Evolutionary conservation across 2,329 filamentous ascomycete species (phyloP), one percentile per base, ranked within the genome.

Genomic region (Pseudogymnoascus sp.): DNA sequence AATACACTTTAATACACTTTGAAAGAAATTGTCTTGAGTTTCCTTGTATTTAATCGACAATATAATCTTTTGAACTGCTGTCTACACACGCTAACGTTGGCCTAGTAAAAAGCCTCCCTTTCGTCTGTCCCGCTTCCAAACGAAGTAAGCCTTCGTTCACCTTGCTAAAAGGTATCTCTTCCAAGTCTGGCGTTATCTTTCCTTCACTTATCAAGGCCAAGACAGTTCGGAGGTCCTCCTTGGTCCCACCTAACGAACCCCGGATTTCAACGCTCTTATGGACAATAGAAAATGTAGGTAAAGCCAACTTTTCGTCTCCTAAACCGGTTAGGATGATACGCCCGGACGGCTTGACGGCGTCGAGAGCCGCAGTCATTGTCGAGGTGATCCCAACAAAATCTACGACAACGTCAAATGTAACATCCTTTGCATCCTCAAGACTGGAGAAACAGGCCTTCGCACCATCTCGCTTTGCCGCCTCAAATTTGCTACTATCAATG

Each of bases 61-160:
- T 31, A 31, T 31, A 10, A 31, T 31, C 29, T 11, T 10, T 31
- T 69, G 80, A 86, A 18, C 39, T 42, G 10, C 16, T 42, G n/a
- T 42, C 39, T 42, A 11, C 16, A 11, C 39, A 42, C n/a, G 39
- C 39, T 11, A 42, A 42, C 6, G 39, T 66, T 26, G 64, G 64
- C 12, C 54, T 51, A 12, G 63, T 66, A 60, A 64, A 66, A 40
- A 66, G 26, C n/a, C 65, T 64, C 7, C 65, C 63, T 8, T 39
- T 60, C 3, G 62, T 45, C 45, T 64, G 36, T 4, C 65, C 45
- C 16, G 16, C 26, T 16, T 66, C 60, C 31, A 66, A 23, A 6
- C 65, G 47, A 34, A 62, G 36, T 26, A 66, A 26, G 12, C 65
- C 57, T n/a, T 64, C 63, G 14, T 21, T 31, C 7, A 66, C 61